These are phyloP conservation scores for Nemania bipapillata DNA, from an alignment of 2,329 filamentous ascomycete genomes.

Conservation along the genomic window DNA sequence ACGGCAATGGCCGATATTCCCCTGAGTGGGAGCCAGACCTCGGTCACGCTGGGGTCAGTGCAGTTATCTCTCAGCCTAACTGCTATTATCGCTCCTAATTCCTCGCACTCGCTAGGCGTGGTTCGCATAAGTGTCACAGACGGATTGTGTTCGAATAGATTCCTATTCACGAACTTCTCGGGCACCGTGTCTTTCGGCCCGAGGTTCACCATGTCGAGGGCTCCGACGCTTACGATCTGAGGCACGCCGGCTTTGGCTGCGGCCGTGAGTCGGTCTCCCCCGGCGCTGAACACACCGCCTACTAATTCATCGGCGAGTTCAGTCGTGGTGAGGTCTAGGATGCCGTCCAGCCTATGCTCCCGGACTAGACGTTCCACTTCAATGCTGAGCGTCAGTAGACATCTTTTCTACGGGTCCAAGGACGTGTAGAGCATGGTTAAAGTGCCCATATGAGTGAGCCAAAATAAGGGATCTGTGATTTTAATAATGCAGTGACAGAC, in stretches of 20 bases:
- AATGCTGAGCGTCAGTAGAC: conserved; percentile 4
- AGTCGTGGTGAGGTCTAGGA: conserved; percentile 77
- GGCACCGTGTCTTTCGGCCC: conserved; percentile 55
- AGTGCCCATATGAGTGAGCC: not conserved
- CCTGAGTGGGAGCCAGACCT: conserved; percentile 69
- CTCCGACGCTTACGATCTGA: conserved; percentile 61
- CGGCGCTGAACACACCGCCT: conserved; percentile 72
- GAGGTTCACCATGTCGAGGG: conserved; percentile 60
- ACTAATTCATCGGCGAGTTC: conserved; percentile 73
- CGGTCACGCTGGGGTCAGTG: conserved; percentile 55
- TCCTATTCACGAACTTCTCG: conserved; percentile 61
- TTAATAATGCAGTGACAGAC: not conserved
- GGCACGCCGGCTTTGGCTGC: conserved; percentile 69
- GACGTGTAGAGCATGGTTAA: not conserved
- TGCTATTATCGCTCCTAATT: conserved; percentile 67
- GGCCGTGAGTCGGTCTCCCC: conserved; percentile 65
- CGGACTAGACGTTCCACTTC: conserved; percentile 69
- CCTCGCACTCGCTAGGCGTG: conserved; percentile 64
- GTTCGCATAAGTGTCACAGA: conserved; percentile 74
- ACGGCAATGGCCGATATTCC: conserved; percentile 71
- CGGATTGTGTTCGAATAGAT: conserved; percentile 73
- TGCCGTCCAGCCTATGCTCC: conserved; percentile 69
- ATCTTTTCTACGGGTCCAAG: not conserved
- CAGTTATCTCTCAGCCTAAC: conserved; percentile 60
- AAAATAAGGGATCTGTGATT: not conserved